Conservation (phyloP, 768 basidiomycete genomes). For the Auriscalpium orientale region DNA sequence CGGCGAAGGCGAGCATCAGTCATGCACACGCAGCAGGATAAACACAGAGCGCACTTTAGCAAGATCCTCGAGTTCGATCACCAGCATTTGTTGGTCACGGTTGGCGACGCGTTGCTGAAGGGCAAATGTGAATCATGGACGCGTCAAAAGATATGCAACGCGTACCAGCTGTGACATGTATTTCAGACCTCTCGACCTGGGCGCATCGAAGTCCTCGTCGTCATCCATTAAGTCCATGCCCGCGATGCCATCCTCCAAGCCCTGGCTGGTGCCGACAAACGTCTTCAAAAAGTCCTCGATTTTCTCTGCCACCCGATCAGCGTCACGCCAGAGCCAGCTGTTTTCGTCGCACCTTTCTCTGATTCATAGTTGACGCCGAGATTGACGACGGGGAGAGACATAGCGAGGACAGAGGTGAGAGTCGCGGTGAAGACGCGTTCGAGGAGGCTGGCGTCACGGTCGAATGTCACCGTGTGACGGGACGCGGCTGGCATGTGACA, state of each 20-base stretch:
- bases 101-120: conserved; percentile 86
- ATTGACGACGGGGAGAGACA: conserved; percentile 60
- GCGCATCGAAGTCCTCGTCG: conserved; percentile 24
- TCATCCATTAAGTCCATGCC: conserved; percentile 60
- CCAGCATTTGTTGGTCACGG: conserved; percentile 83
- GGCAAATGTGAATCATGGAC: conserved; percentile 5
- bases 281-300: conserved; percentile 66
- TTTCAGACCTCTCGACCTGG: conserved; percentile 45
- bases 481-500: conserved; percentile 10
- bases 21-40: not conserved
- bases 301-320: conserved; percentile 36
- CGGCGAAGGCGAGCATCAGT: not conserved
- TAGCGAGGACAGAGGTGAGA: conserved; percentile 24
- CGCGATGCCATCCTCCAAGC: conserved; percentile 58
- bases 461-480: conserved; percentile 9
- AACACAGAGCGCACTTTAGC: conserved; percentile 39
- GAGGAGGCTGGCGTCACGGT: not conserved
- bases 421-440: conserved; percentile 18
- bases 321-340: not conserved
- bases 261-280: conserved; percentile 57
- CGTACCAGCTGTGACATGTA: conserved; percentile 82
- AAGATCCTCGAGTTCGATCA: conserved; percentile 86
- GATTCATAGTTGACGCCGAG: conserved; percentile 59
- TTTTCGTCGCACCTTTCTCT: conserved; percentile 50
- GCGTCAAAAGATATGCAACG: conserved; percentile 9